Evolutionary conservation across 1,139 yeast species (phyloP).

Genomic region (Yamadazyma diddensiae): DNA sequence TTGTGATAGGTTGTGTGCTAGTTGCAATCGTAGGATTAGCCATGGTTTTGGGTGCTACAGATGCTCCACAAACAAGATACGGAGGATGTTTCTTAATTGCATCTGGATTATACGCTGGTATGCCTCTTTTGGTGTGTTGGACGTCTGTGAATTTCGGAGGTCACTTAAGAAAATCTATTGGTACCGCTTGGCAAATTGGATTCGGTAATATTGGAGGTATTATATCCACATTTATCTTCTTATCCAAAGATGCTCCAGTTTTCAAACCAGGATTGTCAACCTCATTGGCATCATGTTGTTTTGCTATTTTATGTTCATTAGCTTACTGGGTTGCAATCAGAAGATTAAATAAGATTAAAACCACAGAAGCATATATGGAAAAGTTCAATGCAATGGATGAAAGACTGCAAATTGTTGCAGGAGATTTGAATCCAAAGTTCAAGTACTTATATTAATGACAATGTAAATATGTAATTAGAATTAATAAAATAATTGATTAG

Average conservation of each 20-base stretch:
- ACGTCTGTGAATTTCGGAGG: constrained; percentile 65
- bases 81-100: constrained; percentile 72
- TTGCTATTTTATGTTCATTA: constrained; percentile 46
- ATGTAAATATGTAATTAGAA: neutral
- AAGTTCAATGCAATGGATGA: constrained; percentile 46
- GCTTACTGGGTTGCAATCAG: constrained; percentile 41
- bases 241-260: constrained; percentile 54
- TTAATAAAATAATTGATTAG: neutral
- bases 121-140: constrained; percentile 80
- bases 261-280: constrained; percentile 56
- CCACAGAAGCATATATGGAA: constrained; percentile 30
- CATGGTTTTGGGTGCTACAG: constrained; percentile 42
- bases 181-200: constrained; percentile 75
- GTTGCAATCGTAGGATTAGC: constrained; percentile 55
- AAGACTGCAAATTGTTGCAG: constrained; percentile 48
- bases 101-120: constrained; percentile 63
- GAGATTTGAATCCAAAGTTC: constrained; percentile 68
- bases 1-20: constrained; percentile 38
- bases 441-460: constrained; percentile 22
- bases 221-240: constrained; percentile 62
- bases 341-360: constrained; percentile 43
- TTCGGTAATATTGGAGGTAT: constrained; percentile 85
- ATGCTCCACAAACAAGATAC: constrained; percentile 46
- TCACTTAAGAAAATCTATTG: constrained; percentile 67
- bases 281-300: constrained; percentile 49